These are phyloP conservation scores for Nicotiana benthamiana DNA, from an alignment of 257 asterid species.

Conservation along the genomic window DNA sequence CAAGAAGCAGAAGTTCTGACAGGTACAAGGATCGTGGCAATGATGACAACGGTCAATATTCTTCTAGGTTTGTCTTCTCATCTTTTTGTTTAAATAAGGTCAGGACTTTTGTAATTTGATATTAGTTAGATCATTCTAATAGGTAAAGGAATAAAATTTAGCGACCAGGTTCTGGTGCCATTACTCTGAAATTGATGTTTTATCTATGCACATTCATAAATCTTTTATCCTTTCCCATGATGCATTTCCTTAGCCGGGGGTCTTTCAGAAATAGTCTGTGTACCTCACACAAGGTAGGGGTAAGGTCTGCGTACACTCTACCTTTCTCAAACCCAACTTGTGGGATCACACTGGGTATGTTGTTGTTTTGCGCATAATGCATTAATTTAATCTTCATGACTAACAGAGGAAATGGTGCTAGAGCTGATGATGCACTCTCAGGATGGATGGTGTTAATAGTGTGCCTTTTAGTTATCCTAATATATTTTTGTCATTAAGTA, in stretches of 20 bases:
- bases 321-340: too few species aligned
- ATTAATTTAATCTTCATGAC: background rate
- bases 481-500: background rate
- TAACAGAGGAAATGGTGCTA: slow-evolving; percentile 66
- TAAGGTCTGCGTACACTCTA: too few species aligned
- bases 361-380: background rate
- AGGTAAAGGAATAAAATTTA: background rate
- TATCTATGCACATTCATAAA: background rate
- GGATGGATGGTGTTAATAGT: slow-evolving; percentile 58
- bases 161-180: background rate
- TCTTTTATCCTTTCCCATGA: background rate
- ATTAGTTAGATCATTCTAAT: background rate
- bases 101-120: background rate
- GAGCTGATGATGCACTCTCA: slow-evolving; percentile 63
- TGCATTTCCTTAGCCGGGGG: background rate
- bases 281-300: too few species aligned
- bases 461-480: background rate
- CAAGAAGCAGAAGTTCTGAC: slow-evolving; percentile 92
- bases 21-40: slow-evolving; percentile 40
- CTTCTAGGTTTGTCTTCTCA: slow-evolving; percentile 57
- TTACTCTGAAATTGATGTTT: background rate
- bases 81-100: background rate
- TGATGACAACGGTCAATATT: slow-evolving; percentile 79
- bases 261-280: too few species aligned
- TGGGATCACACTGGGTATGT: too few species aligned